Evolutionary conservation across 495 filamentous ascomycete species (phyloP).

Genomic region (Tuber magnatum): DNA sequence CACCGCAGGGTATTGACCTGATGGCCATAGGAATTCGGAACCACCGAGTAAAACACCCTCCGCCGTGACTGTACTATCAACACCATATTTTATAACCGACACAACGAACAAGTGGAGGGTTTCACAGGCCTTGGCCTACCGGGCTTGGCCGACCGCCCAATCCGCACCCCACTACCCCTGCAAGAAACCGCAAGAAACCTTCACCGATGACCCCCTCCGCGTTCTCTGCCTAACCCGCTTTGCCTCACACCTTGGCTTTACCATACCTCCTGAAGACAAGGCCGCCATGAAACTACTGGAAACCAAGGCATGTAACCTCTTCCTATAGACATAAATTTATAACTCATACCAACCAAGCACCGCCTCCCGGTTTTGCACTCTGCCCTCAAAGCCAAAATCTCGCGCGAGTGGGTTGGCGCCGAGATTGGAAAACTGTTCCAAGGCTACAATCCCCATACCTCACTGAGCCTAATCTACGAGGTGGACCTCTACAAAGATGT

Average conservation of each 20-base stretch:
- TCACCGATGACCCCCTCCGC: slow-evolving; percentile 85
- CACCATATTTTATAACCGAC: slow-evolving; percentile 90
- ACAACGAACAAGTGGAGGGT: too few species aligned
- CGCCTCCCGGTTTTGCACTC: slow-evolving; percentile 42
- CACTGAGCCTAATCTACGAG: slow-evolving; percentile 63
- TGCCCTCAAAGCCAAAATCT: too few species aligned
- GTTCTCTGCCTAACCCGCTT: slow-evolving; percentile 80
- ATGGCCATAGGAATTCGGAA: slow-evolving; percentile 63
- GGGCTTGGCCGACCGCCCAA: slow-evolving; percentile 65
- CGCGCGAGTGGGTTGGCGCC: slow-evolving; percentile 68
- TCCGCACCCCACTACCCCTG: slow-evolving; percentile 81
- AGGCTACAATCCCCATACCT: slow-evolving; percentile 60
- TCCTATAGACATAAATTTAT: not conserved
- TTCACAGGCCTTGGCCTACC: too few species aligned
- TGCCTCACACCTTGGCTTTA: slow-evolving; percentile 70
- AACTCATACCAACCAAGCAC: slow-evolving; percentile 6
- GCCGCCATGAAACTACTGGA: slow-evolving; percentile 63
- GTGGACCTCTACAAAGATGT: slow-evolving; percentile 72
- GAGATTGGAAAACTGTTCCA: slow-evolving; percentile 88
- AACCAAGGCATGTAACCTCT: slow-evolving; percentile 45
- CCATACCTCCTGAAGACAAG: slow-evolving; percentile 61
- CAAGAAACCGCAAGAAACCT: slow-evolving; percentile 89
- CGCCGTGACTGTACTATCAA: slow-evolving; percentile 91
- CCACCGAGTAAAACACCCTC: slow-evolving; percentile 77
- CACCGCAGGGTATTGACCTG: not conserved